These are phyloP conservation scores for Exophiala alcalophila DNA, from an alignment of 2,329 filamentous ascomycete genomes.

Conservation along the genomic window DNA sequence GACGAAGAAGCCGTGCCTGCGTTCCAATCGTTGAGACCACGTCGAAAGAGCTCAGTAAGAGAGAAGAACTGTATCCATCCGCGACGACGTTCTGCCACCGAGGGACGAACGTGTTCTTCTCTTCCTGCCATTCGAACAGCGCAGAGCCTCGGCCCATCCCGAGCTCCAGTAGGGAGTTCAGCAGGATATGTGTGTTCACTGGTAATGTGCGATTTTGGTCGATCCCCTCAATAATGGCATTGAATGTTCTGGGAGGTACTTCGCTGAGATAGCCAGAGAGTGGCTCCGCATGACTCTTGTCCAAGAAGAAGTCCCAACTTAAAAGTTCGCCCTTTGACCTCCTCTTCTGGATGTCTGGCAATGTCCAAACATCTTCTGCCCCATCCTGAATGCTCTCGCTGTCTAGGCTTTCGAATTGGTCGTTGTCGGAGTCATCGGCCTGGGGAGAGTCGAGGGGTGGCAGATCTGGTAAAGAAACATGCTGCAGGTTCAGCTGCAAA, in stretches of 20 bases:
- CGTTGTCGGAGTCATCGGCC: slow-evolving; percentile 23
- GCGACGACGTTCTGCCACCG: slow-evolving; percentile 46
- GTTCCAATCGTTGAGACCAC: slow-evolving; percentile 10
- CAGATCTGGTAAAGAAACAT: slow-evolving; percentile 17
- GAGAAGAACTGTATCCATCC: slow-evolving; percentile 40
- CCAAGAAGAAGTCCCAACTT: slow-evolving; percentile 44
- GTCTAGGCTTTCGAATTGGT: slow-evolving; percentile 11
- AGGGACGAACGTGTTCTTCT: slow-evolving; percentile 38
- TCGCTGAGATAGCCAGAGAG: slow-evolving; percentile 45
- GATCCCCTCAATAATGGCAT: slow-evolving; percentile 35
- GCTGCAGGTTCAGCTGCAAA: slow-evolving; percentile 19
- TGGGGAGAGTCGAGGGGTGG: slow-evolving; percentile 13
- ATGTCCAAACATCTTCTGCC: slow-evolving; percentile 37
- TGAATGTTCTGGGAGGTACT: slow-evolving; percentile 40
- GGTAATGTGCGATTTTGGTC: slow-evolving; percentile 5
- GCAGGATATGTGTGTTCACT: slow-evolving; percentile 39
- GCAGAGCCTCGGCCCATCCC: slow-evolving; percentile 45
- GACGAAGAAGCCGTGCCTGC: slow-evolving; percentile 6
- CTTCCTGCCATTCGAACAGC: slow-evolving; percentile 42
- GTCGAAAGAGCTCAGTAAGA: slow-evolving; percentile 16
- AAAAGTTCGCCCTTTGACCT: slow-evolving; percentile 26
- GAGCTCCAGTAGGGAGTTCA: slow-evolving; percentile 41
- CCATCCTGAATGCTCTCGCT: slow-evolving; percentile 27
- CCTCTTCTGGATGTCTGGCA: slow-evolving; percentile 31
- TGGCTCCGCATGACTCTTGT: slow-evolving; percentile 35